A percentile compares a stretch with the other conserved stretches of the same genome.
These are phyloP conservation scores for Collybiopsis confluens DNA, from an alignment of 768 basidiomycete species.

Conservation along the genomic window DNA sequence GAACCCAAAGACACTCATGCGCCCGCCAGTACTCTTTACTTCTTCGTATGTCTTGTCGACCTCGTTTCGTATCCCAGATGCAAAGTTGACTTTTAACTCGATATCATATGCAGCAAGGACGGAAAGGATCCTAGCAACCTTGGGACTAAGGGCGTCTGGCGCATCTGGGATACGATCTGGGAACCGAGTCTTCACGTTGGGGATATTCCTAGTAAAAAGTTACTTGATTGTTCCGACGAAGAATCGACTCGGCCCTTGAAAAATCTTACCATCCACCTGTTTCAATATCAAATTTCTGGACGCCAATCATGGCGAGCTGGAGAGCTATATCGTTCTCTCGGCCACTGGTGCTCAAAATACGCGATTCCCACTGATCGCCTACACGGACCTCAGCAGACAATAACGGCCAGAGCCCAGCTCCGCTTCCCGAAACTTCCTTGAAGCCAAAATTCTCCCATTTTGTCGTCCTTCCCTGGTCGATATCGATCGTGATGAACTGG, in stretches of 20 bases:
- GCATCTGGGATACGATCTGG: constrained; percentile 7
- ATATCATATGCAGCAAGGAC: constrained; percentile 9
- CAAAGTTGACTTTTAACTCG: constrained; percentile 4
- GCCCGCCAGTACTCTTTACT: constrained; percentile 6
- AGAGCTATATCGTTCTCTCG: constrained; percentile 3
- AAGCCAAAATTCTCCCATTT: no score
- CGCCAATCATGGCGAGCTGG: constrained; percentile 9
- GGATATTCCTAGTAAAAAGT: background rate
- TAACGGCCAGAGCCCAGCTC: no score
- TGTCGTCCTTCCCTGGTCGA: no score
- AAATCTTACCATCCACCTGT: constrained; percentile 9
- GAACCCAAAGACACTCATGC: constrained; percentile 8
- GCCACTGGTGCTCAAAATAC: constrained; percentile 3
- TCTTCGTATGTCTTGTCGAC: constrained; percentile 6
- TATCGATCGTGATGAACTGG: no score
- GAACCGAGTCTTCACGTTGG: constrained; percentile 8
- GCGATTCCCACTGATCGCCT: no score
- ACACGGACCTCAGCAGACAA: no score
- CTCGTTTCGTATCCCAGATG: background rate
- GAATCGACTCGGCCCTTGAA: background rate
- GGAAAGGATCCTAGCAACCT: constrained; percentile 2
- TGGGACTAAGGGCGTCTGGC: constrained; percentile 8
- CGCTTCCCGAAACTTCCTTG: no score
- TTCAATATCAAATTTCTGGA: constrained; percentile 5
- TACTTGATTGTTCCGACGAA: background rate